A percentile compares a stretch with the other conserved stretches of the same genome.
These are phyloP conservation scores for Lactarius pseudohatsudake DNA, from an alignment of 768 basidiomycete species.

Conservation along the genomic window DNA sequence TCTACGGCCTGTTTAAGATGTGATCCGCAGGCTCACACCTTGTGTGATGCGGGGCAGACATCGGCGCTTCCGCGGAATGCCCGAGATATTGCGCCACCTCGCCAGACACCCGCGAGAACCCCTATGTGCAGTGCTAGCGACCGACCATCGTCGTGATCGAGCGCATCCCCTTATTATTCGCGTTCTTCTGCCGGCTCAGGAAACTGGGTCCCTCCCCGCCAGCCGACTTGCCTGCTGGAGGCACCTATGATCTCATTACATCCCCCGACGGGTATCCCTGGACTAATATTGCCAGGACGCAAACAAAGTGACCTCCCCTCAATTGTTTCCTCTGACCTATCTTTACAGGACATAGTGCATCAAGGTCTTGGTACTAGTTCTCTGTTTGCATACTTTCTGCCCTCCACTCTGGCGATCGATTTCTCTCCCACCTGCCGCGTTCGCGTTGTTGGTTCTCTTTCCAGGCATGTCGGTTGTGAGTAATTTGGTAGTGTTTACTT, in stretches of 20 bases:
- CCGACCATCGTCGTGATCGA: slow-evolving; percentile 28
- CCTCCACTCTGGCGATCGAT: no score
- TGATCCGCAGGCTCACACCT: slow-evolving; percentile 17
- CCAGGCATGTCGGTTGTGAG: no score
- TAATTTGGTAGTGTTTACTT: no score
- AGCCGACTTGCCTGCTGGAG: slow-evolving; percentile 24
- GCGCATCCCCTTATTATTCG: slow-evolving; percentile 25
- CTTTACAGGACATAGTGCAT: slow-evolving; percentile 45
- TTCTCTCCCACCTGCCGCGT: no score
- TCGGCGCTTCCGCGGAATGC: slow-evolving; percentile 19
- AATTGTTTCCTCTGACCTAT: slow-evolving; percentile 13
- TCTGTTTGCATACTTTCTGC: no score
- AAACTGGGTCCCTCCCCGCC: slow-evolving; percentile 22
- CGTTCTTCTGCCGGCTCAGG: slow-evolving; percentile 23
- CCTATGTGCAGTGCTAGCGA: slow-evolving; percentile 24
- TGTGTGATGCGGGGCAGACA: slow-evolving; percentile 1
- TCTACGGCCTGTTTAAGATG: slow-evolving; percentile 20
- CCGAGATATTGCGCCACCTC: slow-evolving; percentile 1
- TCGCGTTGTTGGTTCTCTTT: no score
- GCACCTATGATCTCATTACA: slow-evolving; percentile 20
- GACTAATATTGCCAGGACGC: slow-evolving; percentile 20
- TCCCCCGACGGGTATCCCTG: slow-evolving; percentile 18
- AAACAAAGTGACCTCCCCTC: slow-evolving; percentile 28
- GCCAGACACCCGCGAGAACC: not conserved
- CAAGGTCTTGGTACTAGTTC: no score